Evolutionary conservation across 495 filamentous ascomycete genomes (phyloP), one percentile per base, ranked within the genome.

Genomic region (Daldinia caldariorum): DNA sequence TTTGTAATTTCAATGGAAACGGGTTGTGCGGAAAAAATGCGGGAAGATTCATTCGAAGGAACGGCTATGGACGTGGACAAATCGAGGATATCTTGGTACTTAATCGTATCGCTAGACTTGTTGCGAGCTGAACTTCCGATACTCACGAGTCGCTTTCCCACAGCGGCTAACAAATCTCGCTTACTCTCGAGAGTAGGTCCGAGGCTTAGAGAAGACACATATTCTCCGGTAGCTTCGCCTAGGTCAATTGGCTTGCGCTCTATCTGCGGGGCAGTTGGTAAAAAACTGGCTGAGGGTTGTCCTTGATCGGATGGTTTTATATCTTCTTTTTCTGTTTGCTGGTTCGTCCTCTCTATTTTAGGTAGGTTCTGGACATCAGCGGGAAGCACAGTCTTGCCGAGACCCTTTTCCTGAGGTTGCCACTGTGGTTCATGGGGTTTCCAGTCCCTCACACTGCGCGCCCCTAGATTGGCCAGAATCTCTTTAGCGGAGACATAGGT

Each of bases 1-100:
- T 79, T 79, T 45, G 67, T 69, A 20, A 79, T 78, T 35, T 68
- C 73, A 31, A 79, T 67, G n/a, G 58, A 61, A 38, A 67, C 61
- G 6, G 77, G 74, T 32, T 67, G 72, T 22, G 74, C 76, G 9
- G 70, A 58, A 55, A 79, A 79, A 22, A 76, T 63, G 6, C 7
- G 49, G 1, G 26, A 2, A 16, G 26, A 2, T 7, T 32, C 49
- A 4, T 53, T 53, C 13, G 49, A 16, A 3, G 49, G 49, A 22
- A 47, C 3, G 22, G 26, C 29, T 1, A 53, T n/a, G 26, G 22
- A 32, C 1, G 49, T 32, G 8, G 63, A 60, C 6, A 18, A 45
- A n/a, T 66, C 16, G 37, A 66, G 63, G 22, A 66, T 34, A 37
- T 66, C 63, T 12, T 8, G 54, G 18, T 66, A 66, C 16, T 59